Percentiles rank a stretch among this genome's conserved stretches.
Conservation (phyloP, 768 basidiomycete genomes). For the Tephrocybe sp. region DNA sequence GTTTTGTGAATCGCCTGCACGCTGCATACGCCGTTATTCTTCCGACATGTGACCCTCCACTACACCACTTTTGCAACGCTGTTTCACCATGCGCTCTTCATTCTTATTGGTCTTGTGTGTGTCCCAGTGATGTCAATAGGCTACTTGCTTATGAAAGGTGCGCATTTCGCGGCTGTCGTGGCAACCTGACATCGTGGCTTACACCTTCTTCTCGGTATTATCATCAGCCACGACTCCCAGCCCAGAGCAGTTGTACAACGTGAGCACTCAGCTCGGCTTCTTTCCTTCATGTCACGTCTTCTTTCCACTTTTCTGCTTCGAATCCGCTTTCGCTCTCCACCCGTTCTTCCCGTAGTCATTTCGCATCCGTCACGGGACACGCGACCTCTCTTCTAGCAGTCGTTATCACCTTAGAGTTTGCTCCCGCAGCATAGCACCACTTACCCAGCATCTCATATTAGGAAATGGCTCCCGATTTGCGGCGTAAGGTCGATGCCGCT, state of each 20-base stretch:
- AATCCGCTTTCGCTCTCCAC: constrained; percentile 10
- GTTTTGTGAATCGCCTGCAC: not conserved
- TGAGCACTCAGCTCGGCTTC: constrained; percentile 27
- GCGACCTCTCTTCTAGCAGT: constrained; percentile 1
- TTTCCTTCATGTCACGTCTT: constrained; percentile 8
- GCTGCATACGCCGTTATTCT: not conserved
- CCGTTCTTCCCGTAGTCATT: constrained; percentile 8
- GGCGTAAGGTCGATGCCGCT: constrained; percentile 60
- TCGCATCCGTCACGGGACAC: constrained; percentile 16
- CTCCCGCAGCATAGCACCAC: not conserved
- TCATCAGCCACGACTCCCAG: constrained; percentile 47
- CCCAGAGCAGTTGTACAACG: constrained; percentile 55
- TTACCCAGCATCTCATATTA: constrained; percentile 24
- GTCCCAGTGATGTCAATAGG: constrained; percentile 53
- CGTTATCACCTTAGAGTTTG: not conserved
- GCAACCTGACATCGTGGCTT: constrained; percentile 7
- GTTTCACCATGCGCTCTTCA: constrained; percentile 9
- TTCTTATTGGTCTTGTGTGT: constrained; percentile 2
- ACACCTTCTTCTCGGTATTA: constrained; percentile 14
- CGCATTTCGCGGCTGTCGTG: constrained; percentile 21
- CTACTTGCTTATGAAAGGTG: constrained; percentile 63
- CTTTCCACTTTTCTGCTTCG: constrained; percentile 9
- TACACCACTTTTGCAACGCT: not conserved
- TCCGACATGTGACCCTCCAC: constrained; percentile 12
- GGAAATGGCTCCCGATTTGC: constrained; percentile 66